Evolutionary conservation across 140 eudicot genomes (phyloP).

Genomic region (Bidens hawaiensis): DNA sequence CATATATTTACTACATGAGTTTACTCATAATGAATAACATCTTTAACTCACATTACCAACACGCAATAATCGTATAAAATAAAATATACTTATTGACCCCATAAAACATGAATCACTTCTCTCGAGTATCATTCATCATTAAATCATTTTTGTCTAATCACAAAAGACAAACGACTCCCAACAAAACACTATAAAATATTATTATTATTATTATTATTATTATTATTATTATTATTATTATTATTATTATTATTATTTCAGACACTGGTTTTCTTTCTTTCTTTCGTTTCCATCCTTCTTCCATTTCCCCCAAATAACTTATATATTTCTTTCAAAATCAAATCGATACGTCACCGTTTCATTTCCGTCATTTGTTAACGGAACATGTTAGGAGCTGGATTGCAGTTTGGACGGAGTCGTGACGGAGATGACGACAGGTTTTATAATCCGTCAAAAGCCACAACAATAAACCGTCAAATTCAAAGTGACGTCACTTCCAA

Average conservation of each 20-base stretch:
- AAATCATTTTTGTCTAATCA: slow-evolving; percentile 1
- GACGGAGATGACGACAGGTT: slow-evolving; percentile 89
- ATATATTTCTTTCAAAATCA: slow-evolving; percentile 9
- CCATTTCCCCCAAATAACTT: no score
- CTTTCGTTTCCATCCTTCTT: no score
- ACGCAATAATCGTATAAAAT: no score
- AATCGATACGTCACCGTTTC: not conserved
- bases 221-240: no score
- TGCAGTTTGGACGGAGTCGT: slow-evolving; percentile 68
- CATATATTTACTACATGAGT: no score
- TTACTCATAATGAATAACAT: no score
- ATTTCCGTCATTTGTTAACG: slow-evolving; percentile 2
- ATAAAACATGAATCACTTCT: not conserved
- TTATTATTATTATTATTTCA: no score
- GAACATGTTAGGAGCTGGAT: slow-evolving; percentile 79
- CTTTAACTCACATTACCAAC: not conserved
- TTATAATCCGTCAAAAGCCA: slow-evolving; percentile 59
- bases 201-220: no score
- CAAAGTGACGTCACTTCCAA: slow-evolving; percentile 43
- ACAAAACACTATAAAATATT: not conserved
- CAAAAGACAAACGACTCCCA: slow-evolving; percentile 2
- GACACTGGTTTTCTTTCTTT: slow-evolving; percentile 20
- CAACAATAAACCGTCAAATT: slow-evolving; percentile 49
- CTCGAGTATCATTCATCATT: no score
- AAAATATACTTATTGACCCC: not conserved